Evolutionary conservation across 2,329 filamentous ascomycete species (phyloP), one percentile per base, ranked within the genome.

Genomic region (Cladosporium sp.): DNA sequence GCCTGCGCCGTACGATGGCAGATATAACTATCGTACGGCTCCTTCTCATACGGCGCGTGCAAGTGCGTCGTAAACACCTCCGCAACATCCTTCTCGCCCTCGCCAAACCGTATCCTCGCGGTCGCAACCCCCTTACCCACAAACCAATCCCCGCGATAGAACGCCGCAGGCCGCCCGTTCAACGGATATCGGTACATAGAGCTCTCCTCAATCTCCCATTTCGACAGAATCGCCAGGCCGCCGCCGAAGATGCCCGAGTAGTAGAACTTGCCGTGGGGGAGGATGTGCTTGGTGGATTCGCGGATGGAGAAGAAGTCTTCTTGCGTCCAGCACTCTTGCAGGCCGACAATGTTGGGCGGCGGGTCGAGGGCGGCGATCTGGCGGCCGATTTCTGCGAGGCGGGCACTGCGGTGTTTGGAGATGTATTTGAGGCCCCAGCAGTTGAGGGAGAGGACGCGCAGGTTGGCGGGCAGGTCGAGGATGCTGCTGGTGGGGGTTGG

Each of bases 351-450:
- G 68, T 96, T 86, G 32, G 93, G 92, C 11, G 85, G 77, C 0
- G 91, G 91, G 21, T 85, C 80, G 66, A 87, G 84, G 51, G 83
- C 78, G 70, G 92, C 90, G 69, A 98, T 86, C 69, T 91, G 90
- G 69, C 86, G 88, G 64, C 92, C 94, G 74, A 98, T 97, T 77
- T 96, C 92, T 34, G 85, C 80, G 60, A 98, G 86, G 52, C 95
- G 92, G 73, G 91, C 89, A 70, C 86, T 82, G 71, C 93, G 92
- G 71, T 91, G 86, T 71, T 89, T 89, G 61, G 93, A 89, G 74
- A 98, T 85, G 81, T 88, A 92, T 75, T 96, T 94, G 68, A 98
- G 88, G 61, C 95, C 95, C 94, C 95, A 98, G 87, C 93, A 97
- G 80, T 99, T 99, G 77, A 97, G 87, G 4, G 92, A 95, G 70